Evolutionary conservation across 306 rosid genomes (phyloP).

Genomic region (Cicer pinnatifidum): DNA sequence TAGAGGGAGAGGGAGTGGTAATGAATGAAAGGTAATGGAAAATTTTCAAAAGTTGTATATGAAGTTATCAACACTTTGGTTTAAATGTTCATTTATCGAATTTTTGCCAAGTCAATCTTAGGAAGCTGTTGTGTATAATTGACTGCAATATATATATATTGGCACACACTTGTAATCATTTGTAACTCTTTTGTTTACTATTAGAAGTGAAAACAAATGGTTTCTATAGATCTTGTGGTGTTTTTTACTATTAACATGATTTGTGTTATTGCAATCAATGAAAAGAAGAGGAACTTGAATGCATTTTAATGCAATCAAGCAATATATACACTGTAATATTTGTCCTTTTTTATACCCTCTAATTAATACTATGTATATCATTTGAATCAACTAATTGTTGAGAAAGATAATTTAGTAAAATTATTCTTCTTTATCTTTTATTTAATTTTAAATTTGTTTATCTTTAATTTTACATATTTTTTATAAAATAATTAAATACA

Average conservation of each 20-base stretch:
- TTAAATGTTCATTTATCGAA: slow-evolving; percentile 28
- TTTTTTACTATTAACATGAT: not conserved
- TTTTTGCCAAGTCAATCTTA: not conserved
- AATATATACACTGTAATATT: no score
- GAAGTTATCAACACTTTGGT: not conserved
- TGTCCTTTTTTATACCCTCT: no score
- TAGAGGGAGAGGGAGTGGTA: slow-evolving; percentile 51
- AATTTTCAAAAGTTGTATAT: not conserved
- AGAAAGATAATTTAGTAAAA: no score
- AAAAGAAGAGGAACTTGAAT: not conserved
- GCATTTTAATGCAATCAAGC: no score
- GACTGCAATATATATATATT: not conserved
- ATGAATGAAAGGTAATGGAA: slow-evolving; percentile 32
- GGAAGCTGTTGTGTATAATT: slow-evolving; percentile 19
- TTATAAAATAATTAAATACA: no score
- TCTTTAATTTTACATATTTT: no score
- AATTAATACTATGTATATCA: no score
- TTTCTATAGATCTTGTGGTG: slow-evolving; percentile 13
- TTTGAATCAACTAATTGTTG: no score
- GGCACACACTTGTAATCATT: slow-evolving; percentile 11
- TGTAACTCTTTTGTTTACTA: slow-evolving; percentile 1
- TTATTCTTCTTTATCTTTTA: no score
- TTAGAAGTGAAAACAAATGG: slow-evolving; percentile 22
- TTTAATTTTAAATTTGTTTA: no score
- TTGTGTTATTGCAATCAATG: not conserved